phyloP scores from a whole-genome alignment of 2,329 filamentous ascomycete species.

The Colletotrichum somersetense region DNA sequence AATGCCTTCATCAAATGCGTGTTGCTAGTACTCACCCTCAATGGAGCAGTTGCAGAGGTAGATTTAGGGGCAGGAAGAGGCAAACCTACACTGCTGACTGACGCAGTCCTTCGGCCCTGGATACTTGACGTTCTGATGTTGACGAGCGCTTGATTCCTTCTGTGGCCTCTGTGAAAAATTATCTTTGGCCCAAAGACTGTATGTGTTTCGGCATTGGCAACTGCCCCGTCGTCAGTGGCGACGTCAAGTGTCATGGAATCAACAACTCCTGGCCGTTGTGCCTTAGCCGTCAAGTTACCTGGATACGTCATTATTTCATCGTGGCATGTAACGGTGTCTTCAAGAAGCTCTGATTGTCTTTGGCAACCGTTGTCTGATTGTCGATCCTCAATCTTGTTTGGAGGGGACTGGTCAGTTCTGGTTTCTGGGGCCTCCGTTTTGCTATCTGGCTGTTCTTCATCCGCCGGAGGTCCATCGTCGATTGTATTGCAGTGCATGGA shows the following conservation, averaged over 20 bases:
- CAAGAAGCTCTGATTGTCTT: background rate
- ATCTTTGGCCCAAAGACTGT: background rate
- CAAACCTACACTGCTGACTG: background rate
- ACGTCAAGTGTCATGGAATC: no score
- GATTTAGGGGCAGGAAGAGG: conserved; percentile 61
- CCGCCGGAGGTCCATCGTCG: background rate
- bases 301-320: background rate
- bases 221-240: background rate
- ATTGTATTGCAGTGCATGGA: background rate
- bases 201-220: background rate
- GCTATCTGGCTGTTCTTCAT: background rate
- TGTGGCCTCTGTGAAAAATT: conserved; percentile 43
- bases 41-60: conserved; percentile 59
- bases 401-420: background rate
- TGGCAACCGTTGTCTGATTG: background rate
- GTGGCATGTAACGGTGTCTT: background rate
- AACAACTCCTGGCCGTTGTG: background rate
- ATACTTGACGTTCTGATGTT: conserved; percentile 43
- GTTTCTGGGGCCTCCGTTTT: background rate
- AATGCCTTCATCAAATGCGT: conserved; percentile 66
- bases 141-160: conserved; percentile 46
- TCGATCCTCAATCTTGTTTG: background rate
- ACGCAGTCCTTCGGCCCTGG: background rate
- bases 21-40: conserved; percentile 63
- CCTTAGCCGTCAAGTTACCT: background rate